Evolutionary conservation across 352 stramenopile genomes (phyloP), one percentile per base, ranked within the genome.

Genomic region (Phytophthora pluvialis): DNA sequence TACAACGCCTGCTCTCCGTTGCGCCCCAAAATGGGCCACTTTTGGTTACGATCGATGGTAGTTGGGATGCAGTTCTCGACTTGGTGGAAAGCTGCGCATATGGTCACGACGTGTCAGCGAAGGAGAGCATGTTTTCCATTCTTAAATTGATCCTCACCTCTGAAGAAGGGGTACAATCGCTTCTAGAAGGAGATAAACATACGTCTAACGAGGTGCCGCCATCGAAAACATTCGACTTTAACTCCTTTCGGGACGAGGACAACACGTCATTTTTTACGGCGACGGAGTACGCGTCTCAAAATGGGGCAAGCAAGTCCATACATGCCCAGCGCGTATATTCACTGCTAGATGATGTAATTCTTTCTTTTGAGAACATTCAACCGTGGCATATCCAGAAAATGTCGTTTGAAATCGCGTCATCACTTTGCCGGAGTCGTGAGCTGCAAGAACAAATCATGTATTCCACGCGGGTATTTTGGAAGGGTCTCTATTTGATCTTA

Each of bases 321-420:
- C 60, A 81, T 18, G 74, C 71, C 3, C 71, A 82, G 50, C 72
- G 80, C 6, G 75, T 93, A 5, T 91, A 81, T 60, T 80, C 79
- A 3, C 55, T 89, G 12, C 53, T 93, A 7, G 83, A 91, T 55
- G 70, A 76, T 53, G 73, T 92, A 21, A 86, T 93, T 52, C 71
- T 90, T 25, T 80, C 78, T 6, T 84, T 85, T 29, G 81, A 91
- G 48, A 85, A 86, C 15, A 88, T 89, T n/a, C 85, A 91, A 61
- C 78, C 81, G 18, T 91, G 81, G 81, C 80, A 89, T 45, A 83
- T 92, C 15, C 85, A 93, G 26, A 89, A 90, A 40, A 64, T 89
- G 29, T 86, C 86, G 10, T 94, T 90, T 63, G 83, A 88, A 28
- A 88, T 92, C 36, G 83, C 89, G 28, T 78, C 80, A 25, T 80